These are phyloP conservation scores for Pyrenula aspistea DNA, from an alignment of 495 filamentous ascomycete species.

Conservation along the genomic window DNA sequence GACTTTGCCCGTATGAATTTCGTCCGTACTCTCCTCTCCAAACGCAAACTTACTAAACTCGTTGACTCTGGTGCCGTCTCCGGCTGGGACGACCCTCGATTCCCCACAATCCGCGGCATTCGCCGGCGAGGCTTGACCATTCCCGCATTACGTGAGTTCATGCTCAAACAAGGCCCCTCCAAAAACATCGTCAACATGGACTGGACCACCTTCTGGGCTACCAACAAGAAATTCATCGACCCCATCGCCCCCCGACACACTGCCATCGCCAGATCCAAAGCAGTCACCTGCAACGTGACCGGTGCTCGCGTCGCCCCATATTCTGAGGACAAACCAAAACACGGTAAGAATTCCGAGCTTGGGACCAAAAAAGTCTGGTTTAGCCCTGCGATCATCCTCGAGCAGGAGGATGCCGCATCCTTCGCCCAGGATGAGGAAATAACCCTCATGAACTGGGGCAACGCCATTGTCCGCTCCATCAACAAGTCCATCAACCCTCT, in stretches of 20 bases:
- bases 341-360: slow-evolving; percentile 68
- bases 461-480: slow-evolving; percentile 73
- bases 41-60: slow-evolving; percentile 90
- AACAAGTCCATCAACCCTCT: slow-evolving; percentile 40
- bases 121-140: slow-evolving; percentile 85
- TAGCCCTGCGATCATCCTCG: slow-evolving; percentile 58
- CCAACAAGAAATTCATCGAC: slow-evolving; percentile 92
- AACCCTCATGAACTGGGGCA: slow-evolving; percentile 93
- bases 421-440: slow-evolving; percentile 85
- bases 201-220: slow-evolving; percentile 87
- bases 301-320: slow-evolving; percentile 55
- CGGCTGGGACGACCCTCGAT: slow-evolving; percentile 93
- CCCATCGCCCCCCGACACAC: slow-evolving; percentile 78
- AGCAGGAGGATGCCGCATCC: slow-evolving; percentile 72
- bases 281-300: slow-evolving; percentile 54
- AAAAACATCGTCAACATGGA: slow-evolving; percentile 83
- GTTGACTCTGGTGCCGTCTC: slow-evolving; percentile 77
- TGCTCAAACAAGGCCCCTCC: slow-evolving; percentile 82
- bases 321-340: slow-evolving; percentile 66
- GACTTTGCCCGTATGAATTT: slow-evolving; percentile 98
- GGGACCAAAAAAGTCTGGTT: slow-evolving; percentile 78
- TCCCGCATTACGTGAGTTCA: slow-evolving; percentile 78
- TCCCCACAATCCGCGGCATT: slow-evolving; percentile 87
- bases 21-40: slow-evolving; percentile 77
- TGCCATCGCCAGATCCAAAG: slow-evolving; percentile 54